Base-by-base conservation (phyloP, 352 stramenopile genomes). In the Globisporangium uncinulatum region DNA sequence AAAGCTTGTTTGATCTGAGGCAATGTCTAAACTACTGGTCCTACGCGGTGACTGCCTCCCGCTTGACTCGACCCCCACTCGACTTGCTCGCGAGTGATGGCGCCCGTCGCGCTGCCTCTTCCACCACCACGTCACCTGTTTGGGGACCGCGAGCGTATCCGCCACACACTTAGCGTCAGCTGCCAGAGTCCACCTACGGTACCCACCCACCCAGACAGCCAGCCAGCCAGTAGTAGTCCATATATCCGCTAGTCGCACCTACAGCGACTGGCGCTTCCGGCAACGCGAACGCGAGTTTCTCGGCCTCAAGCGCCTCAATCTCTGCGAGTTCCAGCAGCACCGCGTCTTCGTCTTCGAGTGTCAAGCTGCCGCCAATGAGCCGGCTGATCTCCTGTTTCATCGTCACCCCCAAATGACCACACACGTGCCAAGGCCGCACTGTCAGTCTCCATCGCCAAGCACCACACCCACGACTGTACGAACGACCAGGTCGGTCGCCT, bases 311-410 rank as follows among this genome's bases (percentile, higher is more conserved):
- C 41, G 73, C 70, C 57, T 96, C 86, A 53, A 95, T 94, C 61
- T 88, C 85, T 3, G 83, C 84, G 19, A 95, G 71, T 52, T 96
- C 86, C 39, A 68, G 81, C 21, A 96, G 74, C 47, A 95, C 82
- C 32, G 77, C 83, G 51, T 94, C 83, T 67, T 96, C 87, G 66
- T 94, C 86, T 60, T 92, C 77, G 39, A 89, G 70, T 5, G 79
- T 91, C 57, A 95, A 66, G 34, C 56, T 89, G 57, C 79, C 73
- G 32, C 77, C 80, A 39, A 96, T 86, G 42, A 96, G 67, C 39
- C 78, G 68, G 48, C 87, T 91, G 61, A 96, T 95, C 76, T 96
- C 83, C 80, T 94, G 62, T 73, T 31, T 10, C 53, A 6, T 39
- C 34, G 24, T 31, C 11, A 54, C 34, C 34, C n/a, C 10, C 17